Evolutionary conservation across 2,329 filamentous ascomycete genomes (phyloP).

Genomic region (Fusarium nisikadoi): DNA sequence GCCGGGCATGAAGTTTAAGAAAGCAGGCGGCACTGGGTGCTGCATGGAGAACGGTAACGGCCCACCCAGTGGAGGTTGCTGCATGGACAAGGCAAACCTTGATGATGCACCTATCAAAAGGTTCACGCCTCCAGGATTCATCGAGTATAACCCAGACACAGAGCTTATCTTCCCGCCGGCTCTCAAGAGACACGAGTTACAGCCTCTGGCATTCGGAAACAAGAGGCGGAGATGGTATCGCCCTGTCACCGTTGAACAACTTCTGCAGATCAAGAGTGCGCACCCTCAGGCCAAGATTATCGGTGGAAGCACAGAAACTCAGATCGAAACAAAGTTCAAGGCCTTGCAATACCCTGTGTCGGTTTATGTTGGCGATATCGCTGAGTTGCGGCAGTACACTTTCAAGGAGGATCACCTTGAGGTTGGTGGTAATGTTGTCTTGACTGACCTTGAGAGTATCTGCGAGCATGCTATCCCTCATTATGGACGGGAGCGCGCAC

Average conservation of each 20-base stretch:
- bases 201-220: conserved; percentile 88
- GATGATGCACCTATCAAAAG: conserved; percentile 67
- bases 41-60: conserved; percentile 74
- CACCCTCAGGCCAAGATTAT: conserved; percentile 93
- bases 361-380: conserved; percentile 92
- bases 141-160: conserved; percentile 92
- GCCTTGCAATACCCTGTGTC: conserved; percentile 89
- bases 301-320: conserved; percentile 94
- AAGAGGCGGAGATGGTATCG: conserved; percentile 95
- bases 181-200: conserved; percentile 84
- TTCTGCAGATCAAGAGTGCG: conserved; percentile 89
- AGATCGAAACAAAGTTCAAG: conserved; percentile 99
- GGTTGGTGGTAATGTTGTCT: conserved; percentile 89
- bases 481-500: conserved; percentile 76
- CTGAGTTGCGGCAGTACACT: conserved; percentile 84
- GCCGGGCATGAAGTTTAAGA: conserved; percentile 56
- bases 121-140: conserved; percentile 90
- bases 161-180: conserved; percentile 94
- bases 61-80: conserved; percentile 65
- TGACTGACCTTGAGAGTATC: conserved; percentile 91
- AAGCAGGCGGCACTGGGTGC: conserved; percentile 65
- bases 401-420: conserved; percentile 87
- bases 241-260: conserved; percentile 84
- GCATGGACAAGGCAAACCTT: conserved; percentile 68
- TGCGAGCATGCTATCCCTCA: conserved; percentile 81